Evolutionary conservation across 2,329 filamentous ascomycete species (phyloP).

Genomic region (Pseudogymnoascus sp.): DNA sequence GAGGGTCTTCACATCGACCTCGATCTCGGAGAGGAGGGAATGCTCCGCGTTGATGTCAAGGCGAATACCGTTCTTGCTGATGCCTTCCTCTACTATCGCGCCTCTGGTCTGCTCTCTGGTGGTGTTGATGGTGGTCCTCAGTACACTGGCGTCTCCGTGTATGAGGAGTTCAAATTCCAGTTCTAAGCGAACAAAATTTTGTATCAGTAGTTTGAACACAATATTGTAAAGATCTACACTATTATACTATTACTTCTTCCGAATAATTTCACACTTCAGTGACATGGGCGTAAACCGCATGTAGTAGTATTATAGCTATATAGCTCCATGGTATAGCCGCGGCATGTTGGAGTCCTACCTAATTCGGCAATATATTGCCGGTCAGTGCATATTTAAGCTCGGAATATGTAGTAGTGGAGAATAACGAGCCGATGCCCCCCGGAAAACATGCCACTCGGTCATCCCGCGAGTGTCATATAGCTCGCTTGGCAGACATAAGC

Average conservation of each 20-base stretch:
- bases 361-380: not conserved
- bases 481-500: not conserved
- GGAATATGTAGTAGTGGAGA: not conserved
- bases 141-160: not conserved
- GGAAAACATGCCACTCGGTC: not conserved
- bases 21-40: not conserved
- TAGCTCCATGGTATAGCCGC: not conserved
- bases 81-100: not conserved
- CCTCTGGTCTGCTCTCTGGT: not conserved
- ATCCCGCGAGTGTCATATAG: not conserved
- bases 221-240: not conserved
- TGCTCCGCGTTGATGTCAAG: not conserved
- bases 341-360: not conserved
- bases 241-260: not conserved
- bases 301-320: not conserved
- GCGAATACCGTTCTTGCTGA: not conserved
- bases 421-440: not conserved
- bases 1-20: conserved; percentile 1
- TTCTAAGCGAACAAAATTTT: not conserved
- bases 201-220: not conserved
- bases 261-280: not conserved
- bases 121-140: not conserved
- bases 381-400: conserved; percentile 1
- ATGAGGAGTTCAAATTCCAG: not conserved
- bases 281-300: not conserved